Conservation (phyloP, 768 basidiomycete genomes). For the Boletus subparvulus region DNA sequence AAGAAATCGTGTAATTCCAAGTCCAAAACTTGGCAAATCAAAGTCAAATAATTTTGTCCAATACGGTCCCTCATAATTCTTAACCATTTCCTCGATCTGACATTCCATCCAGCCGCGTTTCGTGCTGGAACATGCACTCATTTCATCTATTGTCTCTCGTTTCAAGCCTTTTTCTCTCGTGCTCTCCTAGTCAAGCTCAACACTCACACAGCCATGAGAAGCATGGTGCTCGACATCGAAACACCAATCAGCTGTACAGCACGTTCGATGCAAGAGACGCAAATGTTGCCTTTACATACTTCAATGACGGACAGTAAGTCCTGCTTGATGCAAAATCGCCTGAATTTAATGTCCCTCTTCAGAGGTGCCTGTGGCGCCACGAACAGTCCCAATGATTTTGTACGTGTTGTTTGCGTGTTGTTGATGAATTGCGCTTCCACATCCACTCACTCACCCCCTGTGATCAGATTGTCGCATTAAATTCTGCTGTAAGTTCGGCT, state of each 20-base stretch:
- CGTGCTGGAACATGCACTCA: constrained; percentile 28
- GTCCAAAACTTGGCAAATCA: no score
- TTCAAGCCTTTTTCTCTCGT: constrained; percentile 18
- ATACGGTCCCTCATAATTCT: no score
- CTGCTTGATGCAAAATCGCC: not conserved
- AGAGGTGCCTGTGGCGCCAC: constrained; percentile 43
- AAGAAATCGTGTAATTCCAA: no score
- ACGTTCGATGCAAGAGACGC: constrained; percentile 9
- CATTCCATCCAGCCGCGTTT: constrained; percentile 1
- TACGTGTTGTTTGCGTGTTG: constrained; percentile 21
- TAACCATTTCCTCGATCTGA: not conserved
- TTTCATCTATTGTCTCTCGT: constrained; percentile 26
- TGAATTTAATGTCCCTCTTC: not conserved
- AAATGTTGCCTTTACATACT: constrained; percentile 27
- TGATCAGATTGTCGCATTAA: constrained; percentile 45
- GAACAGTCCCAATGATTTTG: constrained; percentile 27
- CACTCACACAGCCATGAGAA: constrained; percentile 11
- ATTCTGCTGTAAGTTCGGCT: constrained; percentile 34
- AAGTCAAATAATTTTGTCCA: no score
- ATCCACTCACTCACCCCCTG: not conserved
- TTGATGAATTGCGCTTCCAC: not conserved
- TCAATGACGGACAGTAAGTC: constrained; percentile 27
- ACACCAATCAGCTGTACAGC: not conserved
- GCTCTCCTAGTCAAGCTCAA: constrained; percentile 8
- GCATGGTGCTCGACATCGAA: constrained; percentile 9